Evolutionary conservation across 805 yeast genomes (phyloP).

Genomic region (Ogataea methylovora): DNA sequence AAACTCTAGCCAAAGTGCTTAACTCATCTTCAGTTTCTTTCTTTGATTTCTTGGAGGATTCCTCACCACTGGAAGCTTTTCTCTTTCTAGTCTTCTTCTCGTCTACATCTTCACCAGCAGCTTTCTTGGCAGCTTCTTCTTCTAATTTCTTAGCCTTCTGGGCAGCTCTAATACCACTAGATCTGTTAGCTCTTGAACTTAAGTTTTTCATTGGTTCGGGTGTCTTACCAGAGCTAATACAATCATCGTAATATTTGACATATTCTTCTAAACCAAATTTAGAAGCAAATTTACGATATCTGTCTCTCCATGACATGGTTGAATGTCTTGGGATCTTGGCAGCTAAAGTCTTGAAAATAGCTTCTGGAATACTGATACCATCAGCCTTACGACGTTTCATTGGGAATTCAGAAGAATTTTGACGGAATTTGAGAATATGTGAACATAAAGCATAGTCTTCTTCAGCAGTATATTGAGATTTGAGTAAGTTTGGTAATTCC

Average conservation of each 20-base stretch:
- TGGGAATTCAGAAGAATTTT: not conserved
- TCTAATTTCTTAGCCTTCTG: conserved; percentile 11
- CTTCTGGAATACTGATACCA: conserved; percentile 23
- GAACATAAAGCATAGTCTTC: conserved; percentile 60
- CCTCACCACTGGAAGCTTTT: not conserved
- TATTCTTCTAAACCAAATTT: conserved; percentile 56
- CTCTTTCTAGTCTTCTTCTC: not conserved
- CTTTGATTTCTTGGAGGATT: not conserved
- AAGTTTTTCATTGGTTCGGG: conserved; percentile 56
- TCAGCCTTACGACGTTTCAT: conserved; percentile 9
- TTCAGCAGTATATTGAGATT: conserved; percentile 57
- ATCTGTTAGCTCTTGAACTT: conserved; percentile 36
- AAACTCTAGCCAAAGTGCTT: conserved; percentile 17
- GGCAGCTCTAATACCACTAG: conserved; percentile 11
- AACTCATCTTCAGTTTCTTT: not conserved
- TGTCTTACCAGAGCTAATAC: conserved; percentile 25
- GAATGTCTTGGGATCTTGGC: conserved; percentile 45
- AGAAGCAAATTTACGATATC: conserved; percentile 63
- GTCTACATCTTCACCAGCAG: not conserved
- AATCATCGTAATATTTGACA: conserved; percentile 42
- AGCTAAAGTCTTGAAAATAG: conserved; percentile 32
- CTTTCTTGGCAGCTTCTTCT: conserved; percentile 13
- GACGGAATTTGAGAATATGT: conserved; percentile 15
- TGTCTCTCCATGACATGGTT: conserved; percentile 73
- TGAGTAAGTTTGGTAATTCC: conserved; percentile 42